Base-by-base conservation (phyloP, 176 grass and related monocot species). In the Carex myosuroides region DNA sequence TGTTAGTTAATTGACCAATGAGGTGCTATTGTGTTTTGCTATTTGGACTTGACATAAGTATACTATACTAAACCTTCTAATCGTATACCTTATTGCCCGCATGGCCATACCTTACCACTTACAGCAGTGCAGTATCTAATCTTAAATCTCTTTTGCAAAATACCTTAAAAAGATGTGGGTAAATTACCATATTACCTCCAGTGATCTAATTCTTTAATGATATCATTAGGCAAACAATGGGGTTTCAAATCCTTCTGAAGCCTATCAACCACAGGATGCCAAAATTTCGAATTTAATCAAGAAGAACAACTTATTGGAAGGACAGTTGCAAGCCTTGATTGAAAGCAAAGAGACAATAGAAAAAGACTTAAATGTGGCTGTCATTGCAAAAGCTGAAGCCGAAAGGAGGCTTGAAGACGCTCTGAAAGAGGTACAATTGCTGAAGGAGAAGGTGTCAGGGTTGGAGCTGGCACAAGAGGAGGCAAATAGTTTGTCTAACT, bases 391-490 rank as follows among this genome's bases (percentile, higher is more conserved):
- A 71, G 86, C 91, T 68, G 89, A 95, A 20, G 74, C 84, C 8
- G 93, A 95, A 85, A 99, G 68, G 76, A 90, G 87, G 82, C 70
- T 99, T 50, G 83, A 93, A 0, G 89, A 95, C 66, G 73, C 86
- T 33, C 86, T 90, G 21, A 90, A 89, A 79, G 96, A 93, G 70
- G 85, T 89, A 3, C 86, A 90, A 35, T 74, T 67, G 13, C 85
- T 95, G 64, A 93, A 93, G 74, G 96, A 95, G 88, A 95, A 95
- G 76, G 80, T 89, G 80, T 84, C 83, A 41, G 89, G 88, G 21
- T 39, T 98, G 62, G 95, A 98, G 62, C 60, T 94, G n/a, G 95
- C 88, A 0, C 95, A 98, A 84, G 95, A 98, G 64, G 96, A 99
- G 75, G 87, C 91, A 1, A 99, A 93, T 84, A 93, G 62, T 63